Evolutionary conservation across 1,284 basidiomycete genomes (phyloP), one percentile per base, ranked within the genome.

Genomic region (Heterobasidion occidentale): DNA sequence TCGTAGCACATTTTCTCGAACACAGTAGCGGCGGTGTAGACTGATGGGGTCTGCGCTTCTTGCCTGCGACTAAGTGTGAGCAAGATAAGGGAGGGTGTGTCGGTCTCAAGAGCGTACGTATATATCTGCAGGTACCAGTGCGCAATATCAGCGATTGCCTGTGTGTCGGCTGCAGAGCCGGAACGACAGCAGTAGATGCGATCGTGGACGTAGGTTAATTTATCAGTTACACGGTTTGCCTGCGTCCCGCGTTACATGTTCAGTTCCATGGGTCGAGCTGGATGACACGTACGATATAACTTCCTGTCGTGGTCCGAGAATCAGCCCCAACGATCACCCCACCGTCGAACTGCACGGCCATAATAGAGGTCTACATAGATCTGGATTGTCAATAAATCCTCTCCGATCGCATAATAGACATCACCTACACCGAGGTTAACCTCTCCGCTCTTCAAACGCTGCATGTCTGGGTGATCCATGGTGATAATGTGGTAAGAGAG

Each of bases 171-270:
- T 51, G 97, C 95, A 56, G 94, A 98, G 53, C 96, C 96, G 53
- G 94, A 97, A 60, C 96, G 90, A 82, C 96, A 99, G 74, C 96
- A 99, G 77, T 99, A 99, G 74, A 98, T 92, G 61, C 94, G 92
- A 74, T 99, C 97, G 70, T 98, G 93, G 63, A 99, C 82, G 71
- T 94, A 87, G 3, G 96, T 99, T 58, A 99, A 81, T 75, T 99
- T 99, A 81, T 99, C 96, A 20, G 96, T 99, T 36, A 99, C 97
- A 71, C 96, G 89, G 72, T 99, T 99, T 53, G 95, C 95, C 90
- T 93, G 58, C 11, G 52, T 55, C 9, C 35, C 8, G 27, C 5
- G 27, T 27, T 27, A 27, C 14, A 34, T 20, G 27, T 27, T 27
- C 27, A 27, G 27, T 27, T 6, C 27, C 27, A 27, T 27, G 4